Evolutionary conservation across 345 rosid genomes (phyloP), one percentile per base, ranked within the genome.

Genomic region (Isatis tinctoria): DNA sequence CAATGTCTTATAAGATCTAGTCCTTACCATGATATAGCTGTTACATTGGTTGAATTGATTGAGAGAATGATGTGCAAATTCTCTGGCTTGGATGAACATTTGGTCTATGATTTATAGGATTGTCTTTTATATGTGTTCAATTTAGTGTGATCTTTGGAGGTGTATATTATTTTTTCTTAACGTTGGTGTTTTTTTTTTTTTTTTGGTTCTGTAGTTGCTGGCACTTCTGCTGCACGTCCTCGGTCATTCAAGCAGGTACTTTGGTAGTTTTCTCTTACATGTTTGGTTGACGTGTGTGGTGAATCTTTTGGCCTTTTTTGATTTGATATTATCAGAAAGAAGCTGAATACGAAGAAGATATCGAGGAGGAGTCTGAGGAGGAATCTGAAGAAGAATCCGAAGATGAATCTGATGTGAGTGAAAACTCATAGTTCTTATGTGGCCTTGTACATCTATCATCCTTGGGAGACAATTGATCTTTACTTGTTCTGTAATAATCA

Each of bases 171-270:
- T 35, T 39, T 27, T 36, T 48, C 26, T 33, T 18, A 4, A 53
- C 39, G 3, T 41, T 43, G 12, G 10, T 62, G 44, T 45, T 18
- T 7, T 33, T 6, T 57, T 10, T 2, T 16, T 1, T 72, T 3
- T 66, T 4, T 57, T 24, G 36, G 61, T 60, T 60, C 62, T 86
- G 83, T 83, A 94, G 97, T 83, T 86, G 91, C 97, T 22, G 99
- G 99, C 54, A 84, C 92, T 67, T 79, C 82, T 47, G 87, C 97
- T 72, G 74, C 74, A 24, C 95, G 99, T 28, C 97, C 99, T 43
- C 86, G 88, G 6, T 85, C 96, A 17, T 94, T 94, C 80, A 91
- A 82, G 72, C 81, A 72, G 96, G 98, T 90, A 24, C 14, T 14
- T 32, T 72, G 20, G 41, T 47, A 0, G 6, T 52, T 51, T 39